phyloP scores from a whole-genome alignment of 257 asterid genomes.

The Nemophila menziesii region DNA sequence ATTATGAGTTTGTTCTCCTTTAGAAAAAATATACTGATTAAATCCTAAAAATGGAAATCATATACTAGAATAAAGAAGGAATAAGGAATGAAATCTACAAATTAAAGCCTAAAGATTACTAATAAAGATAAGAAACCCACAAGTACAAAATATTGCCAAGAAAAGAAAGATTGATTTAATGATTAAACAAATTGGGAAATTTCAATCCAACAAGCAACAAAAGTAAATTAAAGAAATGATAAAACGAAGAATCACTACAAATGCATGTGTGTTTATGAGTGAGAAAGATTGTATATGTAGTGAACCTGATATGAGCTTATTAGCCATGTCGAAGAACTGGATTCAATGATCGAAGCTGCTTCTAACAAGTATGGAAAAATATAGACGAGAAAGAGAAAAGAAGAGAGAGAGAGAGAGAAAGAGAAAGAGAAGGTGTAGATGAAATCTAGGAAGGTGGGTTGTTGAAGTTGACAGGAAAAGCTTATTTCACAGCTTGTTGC shows the following conservation, averaged over 20 bases:
- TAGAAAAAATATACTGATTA: too few species aligned
- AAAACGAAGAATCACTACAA: conserved; percentile 6
- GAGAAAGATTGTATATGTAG: background rate
- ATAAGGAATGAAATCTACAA: background rate
- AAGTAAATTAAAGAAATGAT: conserved; percentile 4
- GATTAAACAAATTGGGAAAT: too few species aligned
- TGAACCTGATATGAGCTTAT: background rate
- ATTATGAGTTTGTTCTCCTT: background rate
- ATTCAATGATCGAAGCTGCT: background rate
- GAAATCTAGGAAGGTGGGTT: conserved; percentile 2
- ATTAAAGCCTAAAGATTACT: background rate
- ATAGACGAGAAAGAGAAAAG: background rate
- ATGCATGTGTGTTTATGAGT: conserved; percentile 1
- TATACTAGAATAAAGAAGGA: background rate
- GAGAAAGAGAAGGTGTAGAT: background rate
- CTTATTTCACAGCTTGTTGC: background rate
- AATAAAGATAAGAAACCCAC: background rate
- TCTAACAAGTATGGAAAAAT: background rate
- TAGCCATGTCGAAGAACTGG: background rate
- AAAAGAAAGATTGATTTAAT: conserved; percentile 14
- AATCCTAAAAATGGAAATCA: background rate
- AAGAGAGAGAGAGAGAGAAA: background rate
- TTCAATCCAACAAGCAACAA: conserved; percentile 7
- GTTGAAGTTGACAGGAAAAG: conserved; percentile 2
- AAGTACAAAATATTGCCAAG: background rate